A percentile compares a stretch with the other conserved stretches of the same genome.
Evolutionary conservation across 164 flowering plant genomes (phyloP).

Genomic region (Aristolochia fimbriata): DNA sequence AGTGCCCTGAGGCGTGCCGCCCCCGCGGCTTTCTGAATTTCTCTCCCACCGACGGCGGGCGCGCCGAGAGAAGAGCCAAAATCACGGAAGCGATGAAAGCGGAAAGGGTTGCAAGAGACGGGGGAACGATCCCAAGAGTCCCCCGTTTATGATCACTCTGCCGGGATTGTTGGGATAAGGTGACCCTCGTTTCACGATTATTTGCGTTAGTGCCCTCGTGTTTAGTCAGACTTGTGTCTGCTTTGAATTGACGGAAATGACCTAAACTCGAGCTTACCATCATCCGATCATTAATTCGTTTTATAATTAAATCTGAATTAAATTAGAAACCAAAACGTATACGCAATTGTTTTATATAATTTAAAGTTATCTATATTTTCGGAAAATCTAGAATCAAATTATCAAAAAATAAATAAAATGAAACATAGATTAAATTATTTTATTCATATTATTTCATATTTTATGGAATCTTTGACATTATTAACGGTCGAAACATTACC

Average conservation of each 20-base stretch:
- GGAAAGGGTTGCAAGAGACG: background rate
- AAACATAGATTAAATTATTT: too few relatives aligned
- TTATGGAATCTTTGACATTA: too few relatives aligned
- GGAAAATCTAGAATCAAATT: too few relatives aligned
- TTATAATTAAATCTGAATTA: too few relatives aligned
- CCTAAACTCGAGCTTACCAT: too few relatives aligned
- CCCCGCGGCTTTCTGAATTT: background rate
- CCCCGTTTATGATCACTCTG: background rate
- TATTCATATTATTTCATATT: too few relatives aligned
- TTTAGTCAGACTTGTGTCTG: background rate
- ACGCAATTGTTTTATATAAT: too few relatives aligned
- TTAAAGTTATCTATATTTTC: too few relatives aligned
- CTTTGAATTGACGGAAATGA: background rate
- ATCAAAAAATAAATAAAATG: too few relatives aligned
- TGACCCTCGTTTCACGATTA: background rate
- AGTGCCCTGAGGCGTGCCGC: background rate
- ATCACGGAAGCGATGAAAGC: background rate
- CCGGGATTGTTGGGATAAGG: background rate
- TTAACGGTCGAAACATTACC: too few relatives aligned
- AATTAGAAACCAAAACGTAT: too few relatives aligned
- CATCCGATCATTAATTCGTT: background rate
- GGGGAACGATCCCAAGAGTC: background rate
- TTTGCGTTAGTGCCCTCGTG: background rate
- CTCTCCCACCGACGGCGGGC: conserved; percentile 4
- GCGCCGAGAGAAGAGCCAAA: background rate